A percentile compares a stretch with the other conserved stretches of the same genome.
Evolutionary conservation across 805 yeast genomes (phyloP).

Genomic region (Isabelozyma pseudorhagii): DNA sequence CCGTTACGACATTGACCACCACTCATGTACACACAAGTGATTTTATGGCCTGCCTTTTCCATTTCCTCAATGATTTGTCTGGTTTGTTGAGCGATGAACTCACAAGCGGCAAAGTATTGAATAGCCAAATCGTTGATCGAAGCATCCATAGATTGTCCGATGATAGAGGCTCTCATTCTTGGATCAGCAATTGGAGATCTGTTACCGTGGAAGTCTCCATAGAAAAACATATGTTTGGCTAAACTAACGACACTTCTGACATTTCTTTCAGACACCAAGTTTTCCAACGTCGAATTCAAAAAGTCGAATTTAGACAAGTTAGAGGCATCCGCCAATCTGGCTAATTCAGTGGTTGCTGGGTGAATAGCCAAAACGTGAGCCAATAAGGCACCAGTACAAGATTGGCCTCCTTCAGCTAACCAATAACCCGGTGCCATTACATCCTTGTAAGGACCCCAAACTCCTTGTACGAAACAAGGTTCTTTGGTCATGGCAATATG

Average conservation of each 20-base stretch:
- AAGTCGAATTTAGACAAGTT: conserved; percentile 77
- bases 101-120: conserved; percentile 90
- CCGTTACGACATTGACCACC: conserved; percentile 98
- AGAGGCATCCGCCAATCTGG: conserved; percentile 63
- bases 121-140: conserved; percentile 82
- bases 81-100: conserved; percentile 96
- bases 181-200: conserved; percentile 98
- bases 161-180: conserved; percentile 84
- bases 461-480: conserved; percentile 90
- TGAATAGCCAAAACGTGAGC: conserved; percentile 86
- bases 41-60: conserved; percentile 74
- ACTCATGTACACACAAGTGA: conserved; percentile 77
- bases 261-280: conserved; percentile 52
- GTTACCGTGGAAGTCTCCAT: conserved; percentile 96
- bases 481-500: conserved; percentile 84
- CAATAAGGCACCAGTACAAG: conserved; percentile 91
- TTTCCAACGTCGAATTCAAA: conserved; percentile 72
- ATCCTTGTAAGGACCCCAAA: conserved; percentile 98
- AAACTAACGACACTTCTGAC: conserved; percentile 74
- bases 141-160: conserved; percentile 90
- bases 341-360: conserved; percentile 78
- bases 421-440: conserved; percentile 86
- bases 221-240: conserved; percentile 83
- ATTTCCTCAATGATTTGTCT: conserved; percentile 89
- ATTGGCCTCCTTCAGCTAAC: conserved; percentile 99